Percentiles rank a stretch among this genome's conserved stretches.
phyloP scores from a whole-genome alignment of 2,329 filamentous ascomycete genomes.

The Aspergillus fischeri region DNA sequence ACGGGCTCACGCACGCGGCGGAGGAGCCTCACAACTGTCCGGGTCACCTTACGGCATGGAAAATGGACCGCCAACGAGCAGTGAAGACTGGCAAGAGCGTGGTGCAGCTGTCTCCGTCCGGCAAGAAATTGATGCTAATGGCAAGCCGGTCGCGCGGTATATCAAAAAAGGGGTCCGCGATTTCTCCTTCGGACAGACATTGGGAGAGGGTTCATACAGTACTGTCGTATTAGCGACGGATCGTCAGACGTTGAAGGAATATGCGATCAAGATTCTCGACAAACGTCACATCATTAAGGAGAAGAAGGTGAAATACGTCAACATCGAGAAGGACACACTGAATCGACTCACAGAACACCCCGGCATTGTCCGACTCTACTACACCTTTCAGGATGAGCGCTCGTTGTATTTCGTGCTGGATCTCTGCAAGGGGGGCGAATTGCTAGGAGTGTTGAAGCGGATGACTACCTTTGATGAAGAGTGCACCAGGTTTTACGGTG shows the following conservation, averaged over 20 bases:
- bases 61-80: conserved; percentile 59
- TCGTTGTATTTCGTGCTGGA: conserved; percentile 97
- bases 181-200: conserved; percentile 84
- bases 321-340: conserved; percentile 97
- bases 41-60: conserved; percentile 53
- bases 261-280: conserved; percentile 96
- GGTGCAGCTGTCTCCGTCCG: conserved; percentile 82
- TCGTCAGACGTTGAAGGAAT: conserved; percentile 89
- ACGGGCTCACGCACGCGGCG: conserved; percentile 58
- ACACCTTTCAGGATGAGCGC: conserved; percentile 95
- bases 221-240: conserved; percentile 92
- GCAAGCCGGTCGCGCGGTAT: conserved; percentile 73
- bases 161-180: conserved; percentile 97
- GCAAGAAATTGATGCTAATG: conserved; percentile 79
- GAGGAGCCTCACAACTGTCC: conserved; percentile 30
- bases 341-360: conserved; percentile 95
- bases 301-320: conserved; percentile 99
- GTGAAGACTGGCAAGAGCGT: conserved; percentile 92
- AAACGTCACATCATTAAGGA: conserved; percentile 99
- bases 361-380: conserved; percentile 92
- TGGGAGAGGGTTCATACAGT: conserved; percentile 97
- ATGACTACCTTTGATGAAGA: conserved; percentile 93
- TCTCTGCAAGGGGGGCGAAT: conserved; percentile 84
- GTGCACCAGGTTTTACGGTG: conserved; percentile 89
- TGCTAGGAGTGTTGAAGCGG: conserved; percentile 89